Conservation (phyloP, 176 grass and related monocot species). For the Paspalum notatum region DNA sequence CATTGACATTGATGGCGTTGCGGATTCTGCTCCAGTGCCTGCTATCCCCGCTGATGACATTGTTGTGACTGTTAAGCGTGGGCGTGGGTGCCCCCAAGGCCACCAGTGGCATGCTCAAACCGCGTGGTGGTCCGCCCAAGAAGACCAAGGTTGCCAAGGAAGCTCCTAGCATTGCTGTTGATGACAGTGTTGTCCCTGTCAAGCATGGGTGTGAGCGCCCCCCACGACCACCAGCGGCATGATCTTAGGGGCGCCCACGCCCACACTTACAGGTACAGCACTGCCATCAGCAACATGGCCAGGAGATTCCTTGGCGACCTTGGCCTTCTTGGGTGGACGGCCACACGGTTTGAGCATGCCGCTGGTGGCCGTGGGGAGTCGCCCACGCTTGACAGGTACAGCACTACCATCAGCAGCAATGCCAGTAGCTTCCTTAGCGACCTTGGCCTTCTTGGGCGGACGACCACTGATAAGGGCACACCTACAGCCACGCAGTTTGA, state of each 20-base stretch:
- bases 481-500: too few relatives aligned
- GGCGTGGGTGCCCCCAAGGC: slow-evolving; percentile 69
- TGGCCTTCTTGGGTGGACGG: too few relatives aligned
- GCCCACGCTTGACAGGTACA: slow-evolving; percentile 60
- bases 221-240: too few relatives aligned
- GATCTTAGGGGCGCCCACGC: too few relatives aligned
- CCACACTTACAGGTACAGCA: too few relatives aligned
- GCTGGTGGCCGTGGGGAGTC: slow-evolving; percentile 63
- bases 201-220: slow-evolving; percentile 82
- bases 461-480: too few relatives aligned
- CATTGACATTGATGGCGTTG: too few relatives aligned
- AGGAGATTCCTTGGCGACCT: too few relatives aligned
- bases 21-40: neutral
- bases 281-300: too few relatives aligned
- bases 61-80: slow-evolving; percentile 47
- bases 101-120: slow-evolving; percentile 52
- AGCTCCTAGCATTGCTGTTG: neutral
- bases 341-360: too few relatives aligned
- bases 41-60: neutral
- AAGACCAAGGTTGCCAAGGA: slow-evolving; percentile 42
- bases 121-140: slow-evolving; percentile 61
- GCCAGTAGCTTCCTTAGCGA: neutral
- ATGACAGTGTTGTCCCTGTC: neutral
- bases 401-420: neutral
- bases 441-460: slow-evolving; percentile 60